phyloP scores from a whole-genome alignment of 108 stramenopile genomes.

The Asterionellopsis glacialis region DNA sequence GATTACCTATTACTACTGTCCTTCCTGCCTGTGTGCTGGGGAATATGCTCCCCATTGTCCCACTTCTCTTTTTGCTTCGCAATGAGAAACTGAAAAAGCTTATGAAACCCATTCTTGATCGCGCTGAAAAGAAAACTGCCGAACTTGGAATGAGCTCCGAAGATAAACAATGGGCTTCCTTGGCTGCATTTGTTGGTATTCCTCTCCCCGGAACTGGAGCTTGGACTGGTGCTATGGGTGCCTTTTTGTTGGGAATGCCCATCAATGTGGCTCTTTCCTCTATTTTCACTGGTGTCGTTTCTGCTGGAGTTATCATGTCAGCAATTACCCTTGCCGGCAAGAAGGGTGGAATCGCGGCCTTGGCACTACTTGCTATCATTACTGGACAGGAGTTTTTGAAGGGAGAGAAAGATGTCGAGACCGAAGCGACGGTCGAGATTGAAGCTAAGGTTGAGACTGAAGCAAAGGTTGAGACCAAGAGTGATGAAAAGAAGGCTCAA shows the following conservation, averaged over 20 bases:
- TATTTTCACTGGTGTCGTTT: constrained; percentile 89
- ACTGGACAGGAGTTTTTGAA: constrained; percentile 61
- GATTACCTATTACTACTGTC: constrained; percentile 75
- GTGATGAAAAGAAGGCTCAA: constrained; percentile 49
- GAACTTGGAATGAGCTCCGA: constrained; percentile 73
- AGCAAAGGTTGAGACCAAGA: too few relatives aligned
- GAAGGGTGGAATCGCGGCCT: constrained; percentile 70
- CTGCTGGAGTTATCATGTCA: constrained; percentile 88
- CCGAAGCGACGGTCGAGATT: not conserved
- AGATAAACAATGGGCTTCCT: constrained; percentile 84
- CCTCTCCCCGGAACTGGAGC: constrained; percentile 96
- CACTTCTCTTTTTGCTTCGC: constrained; percentile 71
- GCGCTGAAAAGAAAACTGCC: constrained; percentile 79
- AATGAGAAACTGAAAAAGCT: constrained; percentile 70
- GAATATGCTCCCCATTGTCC: constrained; percentile 89
- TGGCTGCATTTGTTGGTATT: constrained; percentile 94
- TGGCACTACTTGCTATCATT: constrained; percentile 55
- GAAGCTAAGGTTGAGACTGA: not conserved
- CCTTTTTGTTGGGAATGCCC: constrained; percentile 91
- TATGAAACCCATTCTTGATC: constrained; percentile 74
- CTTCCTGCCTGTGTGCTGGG: constrained; percentile 86
- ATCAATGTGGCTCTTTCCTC: constrained; percentile 74
- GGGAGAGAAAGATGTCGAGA: not conserved
- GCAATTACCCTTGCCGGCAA: constrained; percentile 79
- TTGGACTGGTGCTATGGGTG: constrained; percentile 96